These are phyloP conservation scores for Terfezia claveryi DNA, from an alignment of 495 filamentous ascomycete genomes.

Conservation along the genomic window DNA sequence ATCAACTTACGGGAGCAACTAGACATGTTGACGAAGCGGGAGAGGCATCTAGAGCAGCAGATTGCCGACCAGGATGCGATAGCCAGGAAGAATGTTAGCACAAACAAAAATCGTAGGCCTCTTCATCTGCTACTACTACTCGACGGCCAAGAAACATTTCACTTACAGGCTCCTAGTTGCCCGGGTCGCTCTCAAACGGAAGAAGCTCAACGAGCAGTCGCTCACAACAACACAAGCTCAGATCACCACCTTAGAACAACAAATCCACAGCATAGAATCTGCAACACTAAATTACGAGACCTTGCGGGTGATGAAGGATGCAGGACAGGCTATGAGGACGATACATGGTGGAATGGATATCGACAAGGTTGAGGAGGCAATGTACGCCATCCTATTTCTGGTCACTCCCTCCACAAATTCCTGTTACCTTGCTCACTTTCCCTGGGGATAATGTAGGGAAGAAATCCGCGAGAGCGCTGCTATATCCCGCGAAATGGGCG, in stretches of 20 bases:
- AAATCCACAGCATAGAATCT: constrained; percentile 90
- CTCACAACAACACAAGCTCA: constrained; percentile 76
- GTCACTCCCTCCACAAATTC: background rate
- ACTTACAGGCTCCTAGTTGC: constrained; percentile 36
- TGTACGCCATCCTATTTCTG: constrained; percentile 37
- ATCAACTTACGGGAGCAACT: constrained; percentile 68
- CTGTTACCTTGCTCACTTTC: constrained; percentile 3
- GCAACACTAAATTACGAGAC: constrained; percentile 98
- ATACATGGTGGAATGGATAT: constrained; percentile 82
- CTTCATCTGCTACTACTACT: background rate
- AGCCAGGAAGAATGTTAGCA: constrained; percentile 70
- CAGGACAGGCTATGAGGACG: constrained; percentile 65
- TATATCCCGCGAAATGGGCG: constrained; percentile 76
- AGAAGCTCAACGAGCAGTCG: constrained; percentile 80
- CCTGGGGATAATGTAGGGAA: constrained; percentile 37
- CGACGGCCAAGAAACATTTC: background rate
- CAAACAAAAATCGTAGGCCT: constrained; percentile 33
- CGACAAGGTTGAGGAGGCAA: constrained; percentile 81
- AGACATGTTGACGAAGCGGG: constrained; percentile 93
- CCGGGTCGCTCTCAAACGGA: constrained; percentile 75
- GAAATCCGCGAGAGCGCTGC: constrained; percentile 78
- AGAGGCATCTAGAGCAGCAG: constrained; percentile 72
- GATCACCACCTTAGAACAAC: constrained; percentile 76
- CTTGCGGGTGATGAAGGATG: constrained; percentile 76
- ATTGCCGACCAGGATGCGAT: constrained; percentile 82